phyloP scores from a whole-genome alignment of 441 rosid species.

The Kokia cookei region DNA sequence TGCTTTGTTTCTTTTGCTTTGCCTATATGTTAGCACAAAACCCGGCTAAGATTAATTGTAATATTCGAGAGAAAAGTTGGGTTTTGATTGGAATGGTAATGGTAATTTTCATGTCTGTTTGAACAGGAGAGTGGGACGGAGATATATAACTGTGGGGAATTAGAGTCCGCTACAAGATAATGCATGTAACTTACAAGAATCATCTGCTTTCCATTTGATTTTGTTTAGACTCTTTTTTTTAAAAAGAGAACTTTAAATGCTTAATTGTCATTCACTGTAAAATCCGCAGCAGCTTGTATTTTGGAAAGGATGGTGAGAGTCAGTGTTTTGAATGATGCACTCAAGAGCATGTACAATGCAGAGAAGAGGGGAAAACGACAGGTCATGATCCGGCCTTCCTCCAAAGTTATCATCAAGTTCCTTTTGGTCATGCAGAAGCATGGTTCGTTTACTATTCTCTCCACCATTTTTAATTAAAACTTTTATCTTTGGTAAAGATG shows the following conservation, averaged over 20 bases:
- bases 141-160: not conserved
- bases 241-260: not conserved
- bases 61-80: not conserved
- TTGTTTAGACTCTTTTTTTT: not conserved
- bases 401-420: slow-evolving; percentile 62
- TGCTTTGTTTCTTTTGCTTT: not conserved
- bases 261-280: not conserved
- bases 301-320: slow-evolving; percentile 46
- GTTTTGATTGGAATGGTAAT: not conserved
- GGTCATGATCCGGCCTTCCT: slow-evolving; percentile 67
- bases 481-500: not conserved
- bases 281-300: not conserved
- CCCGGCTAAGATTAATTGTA: not conserved
- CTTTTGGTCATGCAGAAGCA: slow-evolving; percentile 74
- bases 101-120: not conserved
- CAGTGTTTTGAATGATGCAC: slow-evolving; percentile 68
- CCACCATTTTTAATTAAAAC: not conserved
- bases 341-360: slow-evolving; percentile 68
- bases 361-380: slow-evolving; percentile 61
- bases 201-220: not conserved
- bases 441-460: slow-evolving; percentile 23
- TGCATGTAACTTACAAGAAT: not conserved
- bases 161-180: not conserved
- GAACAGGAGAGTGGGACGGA: not conserved
- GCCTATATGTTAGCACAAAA: not conserved